Evolutionary conservation across 176 grass and related monocot species (phyloP), one percentile per base, ranked within the genome.

Genomic region (Panicum miliaceum): DNA sequence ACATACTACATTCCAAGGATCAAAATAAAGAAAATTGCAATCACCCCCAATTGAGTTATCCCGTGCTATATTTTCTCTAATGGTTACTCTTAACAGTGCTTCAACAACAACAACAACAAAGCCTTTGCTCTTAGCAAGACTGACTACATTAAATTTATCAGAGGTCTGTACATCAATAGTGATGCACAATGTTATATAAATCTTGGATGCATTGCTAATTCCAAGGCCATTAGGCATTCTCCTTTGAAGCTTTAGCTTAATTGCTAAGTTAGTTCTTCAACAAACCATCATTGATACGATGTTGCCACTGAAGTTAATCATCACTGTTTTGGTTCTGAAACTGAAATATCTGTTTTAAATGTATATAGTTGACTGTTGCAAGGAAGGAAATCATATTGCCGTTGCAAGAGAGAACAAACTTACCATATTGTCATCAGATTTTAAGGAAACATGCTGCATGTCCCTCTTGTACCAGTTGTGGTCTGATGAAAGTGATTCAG

Each of bases 391-490:
- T 62, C 92, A 90, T 77, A 88, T 98, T 89, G 91, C 76, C 66
- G 73, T 98, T 92, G 83, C 88, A 63, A 92, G 74, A 82, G 86
- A 90, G 71, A 90, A 88, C 71, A 82, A 47, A 83, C 58, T 95
- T 57, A 90, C 83, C 57, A 95, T 98, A 61, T 89, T 95, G 45
- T 95, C 89, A 15, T 81, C 76, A 37, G 86, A 95, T 86, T 85
- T 98, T 19, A 77, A 89, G 81, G 96, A 98, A 85, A 74, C 65
- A 81, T 85, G 83, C 80, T 79, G 73, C 77, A 89, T 98, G 87
- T 61, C 89, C 73, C 87, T 98, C 86, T 90, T 88, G 60, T 92
- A 92, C 71, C 89, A 95, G 82, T 85, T 81, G 72, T 98, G 91
- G 89, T 80, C 77, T 87, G 61, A 35, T 73, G 87, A 78, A 59